A percentile compares a stretch with the other conserved stretches of the same genome.
phyloP scores from a whole-genome alignment of 352 stramenopile genomes.

The Pilasporangium apinafurcum region DNA sequence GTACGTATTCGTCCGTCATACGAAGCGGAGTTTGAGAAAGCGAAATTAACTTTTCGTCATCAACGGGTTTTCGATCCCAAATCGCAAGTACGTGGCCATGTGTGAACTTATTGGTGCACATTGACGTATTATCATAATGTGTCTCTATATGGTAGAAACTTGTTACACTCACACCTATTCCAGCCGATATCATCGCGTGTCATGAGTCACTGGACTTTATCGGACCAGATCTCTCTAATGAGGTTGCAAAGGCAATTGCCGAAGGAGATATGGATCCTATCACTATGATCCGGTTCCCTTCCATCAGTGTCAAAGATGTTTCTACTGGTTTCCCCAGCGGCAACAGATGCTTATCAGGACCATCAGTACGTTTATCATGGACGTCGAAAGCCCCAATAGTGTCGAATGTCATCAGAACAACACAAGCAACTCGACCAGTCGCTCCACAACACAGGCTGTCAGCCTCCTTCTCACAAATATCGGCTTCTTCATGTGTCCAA shows the following conservation, averaged over 20 bases:
- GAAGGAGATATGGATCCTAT: slow-evolving; percentile 76
- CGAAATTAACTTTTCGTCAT: slow-evolving; percentile 60
- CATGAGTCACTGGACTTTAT: slow-evolving; percentile 53
- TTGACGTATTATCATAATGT: not conserved
- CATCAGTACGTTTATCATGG: too few relatives aligned
- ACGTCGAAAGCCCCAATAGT: too few relatives aligned
- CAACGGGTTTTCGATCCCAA: slow-evolving; percentile 63
- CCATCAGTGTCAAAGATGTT: not conserved
- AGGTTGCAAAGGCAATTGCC: slow-evolving; percentile 44
- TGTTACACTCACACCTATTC: slow-evolving; percentile 57
- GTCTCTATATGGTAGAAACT: slow-evolving; percentile 32
- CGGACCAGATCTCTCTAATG: slow-evolving; percentile 38
- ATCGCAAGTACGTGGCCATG: slow-evolving; percentile 26
- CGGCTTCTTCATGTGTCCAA: not conserved
- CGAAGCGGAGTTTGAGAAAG: slow-evolving; percentile 54
- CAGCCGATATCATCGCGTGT: slow-evolving; percentile 13
- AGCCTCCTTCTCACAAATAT: not conserved
- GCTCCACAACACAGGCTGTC: not conserved
- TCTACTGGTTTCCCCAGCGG: not conserved
- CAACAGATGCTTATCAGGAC: too few relatives aligned
- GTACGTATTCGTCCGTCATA: slow-evolving; percentile 39
- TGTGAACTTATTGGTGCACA: not conserved
- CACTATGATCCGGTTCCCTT: slow-evolving; percentile 34
- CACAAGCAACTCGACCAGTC: not conserved
- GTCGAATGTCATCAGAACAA: not conserved